Evolutionary conservation across 1,284 basidiomycete species (phyloP).

Genomic region (Cryptococcus sp.): DNA sequence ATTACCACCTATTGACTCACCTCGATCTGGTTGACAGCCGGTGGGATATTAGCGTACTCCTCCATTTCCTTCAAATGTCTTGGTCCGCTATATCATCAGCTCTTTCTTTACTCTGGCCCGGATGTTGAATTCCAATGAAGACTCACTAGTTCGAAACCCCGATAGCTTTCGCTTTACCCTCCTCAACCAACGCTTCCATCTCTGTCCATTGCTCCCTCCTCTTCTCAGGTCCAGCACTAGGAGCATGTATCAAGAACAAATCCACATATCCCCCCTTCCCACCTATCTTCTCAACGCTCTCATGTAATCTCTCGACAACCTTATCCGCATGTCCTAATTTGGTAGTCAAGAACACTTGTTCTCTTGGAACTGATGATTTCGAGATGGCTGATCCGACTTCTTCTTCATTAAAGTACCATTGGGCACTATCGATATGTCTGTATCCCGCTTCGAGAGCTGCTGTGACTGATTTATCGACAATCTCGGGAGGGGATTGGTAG

Average conservation of each 20-base stretch:
- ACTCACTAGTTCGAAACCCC: conserved; percentile 72
- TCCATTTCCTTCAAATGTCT: conserved; percentile 75
- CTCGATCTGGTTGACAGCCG: conserved; percentile 75
- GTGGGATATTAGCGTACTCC: conserved; percentile 48
- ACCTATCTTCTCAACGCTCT: conserved; percentile 56
- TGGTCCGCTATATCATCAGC: conserved; percentile 55
- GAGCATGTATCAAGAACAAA: conserved; percentile 65
- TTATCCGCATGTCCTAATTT: conserved; percentile 58
- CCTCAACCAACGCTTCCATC: conserved; percentile 46
- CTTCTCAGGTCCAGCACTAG: conserved; percentile 28
- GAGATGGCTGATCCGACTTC: conserved; percentile 25
- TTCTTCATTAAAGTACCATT: conserved; percentile 33
- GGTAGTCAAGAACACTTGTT: conserved; percentile 51
- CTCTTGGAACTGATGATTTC: conserved; percentile 28
- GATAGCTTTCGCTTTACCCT: conserved; percentile 63
- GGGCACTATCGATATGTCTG: conserved; percentile 41
- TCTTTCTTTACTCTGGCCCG: background rate
- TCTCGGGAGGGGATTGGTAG: conserved; percentile 61
- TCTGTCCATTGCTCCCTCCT: conserved; percentile 24
- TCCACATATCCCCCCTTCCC: conserved; percentile 59
- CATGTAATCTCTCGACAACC: conserved; percentile 57
- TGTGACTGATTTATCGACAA: conserved; percentile 55
- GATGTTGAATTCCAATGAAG: background rate
- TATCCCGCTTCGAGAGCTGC: conserved; percentile 69
- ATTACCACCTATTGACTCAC: conserved; percentile 8